Percentiles rank a stretch among this genome's conserved stretches.
These are phyloP conservation scores for Helicostylum pulchrum DNA, from an alignment of 192 early-diverging fungal species.

Conservation along the genomic window DNA sequence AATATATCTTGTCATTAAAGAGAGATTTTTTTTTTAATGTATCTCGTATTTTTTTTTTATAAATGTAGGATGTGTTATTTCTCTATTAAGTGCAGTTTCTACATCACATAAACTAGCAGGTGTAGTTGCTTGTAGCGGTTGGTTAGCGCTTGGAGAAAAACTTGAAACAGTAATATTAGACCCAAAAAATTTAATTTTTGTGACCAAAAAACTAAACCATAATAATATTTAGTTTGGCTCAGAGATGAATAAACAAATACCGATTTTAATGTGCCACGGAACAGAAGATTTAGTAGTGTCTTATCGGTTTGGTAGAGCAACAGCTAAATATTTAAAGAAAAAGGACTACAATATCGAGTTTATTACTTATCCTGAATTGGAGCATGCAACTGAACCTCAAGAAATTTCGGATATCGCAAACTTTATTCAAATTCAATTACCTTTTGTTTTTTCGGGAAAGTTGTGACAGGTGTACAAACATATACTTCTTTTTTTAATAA, in stretches of 20 bases:
- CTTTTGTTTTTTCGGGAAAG: no score
- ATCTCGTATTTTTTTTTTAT: neutral
- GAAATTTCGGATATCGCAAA: neutral
- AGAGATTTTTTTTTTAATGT: neutral
- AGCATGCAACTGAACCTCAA: conserved; percentile 53
- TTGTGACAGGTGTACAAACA: no score
- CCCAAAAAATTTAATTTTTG: neutral
- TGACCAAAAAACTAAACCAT: neutral
- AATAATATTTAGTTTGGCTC: conserved; percentile 37
- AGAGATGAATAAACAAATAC: conserved; percentile 61
- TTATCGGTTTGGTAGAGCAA: conserved; percentile 69
- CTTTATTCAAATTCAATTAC: neutral
- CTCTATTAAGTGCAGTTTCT: conserved; percentile 66
- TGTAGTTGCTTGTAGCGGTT: conserved; percentile 73
- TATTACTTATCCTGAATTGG: conserved; percentile 70
- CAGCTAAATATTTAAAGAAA: conserved; percentile 56
- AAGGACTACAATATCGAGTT: conserved; percentile 64
- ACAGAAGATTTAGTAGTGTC: conserved; percentile 66
- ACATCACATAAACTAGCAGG: conserved; percentile 66
- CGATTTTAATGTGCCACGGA: conserved; percentile 86
- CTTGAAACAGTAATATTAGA: conserved; percentile 34
- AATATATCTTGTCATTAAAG: neutral
- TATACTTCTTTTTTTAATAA: no score
- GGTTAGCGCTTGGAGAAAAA: conserved; percentile 60
- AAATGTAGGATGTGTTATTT: conserved; percentile 48